Base-by-base conservation (phyloP, 2,329 filamentous ascomycete species). In the Scytalidium sp. region DNA sequence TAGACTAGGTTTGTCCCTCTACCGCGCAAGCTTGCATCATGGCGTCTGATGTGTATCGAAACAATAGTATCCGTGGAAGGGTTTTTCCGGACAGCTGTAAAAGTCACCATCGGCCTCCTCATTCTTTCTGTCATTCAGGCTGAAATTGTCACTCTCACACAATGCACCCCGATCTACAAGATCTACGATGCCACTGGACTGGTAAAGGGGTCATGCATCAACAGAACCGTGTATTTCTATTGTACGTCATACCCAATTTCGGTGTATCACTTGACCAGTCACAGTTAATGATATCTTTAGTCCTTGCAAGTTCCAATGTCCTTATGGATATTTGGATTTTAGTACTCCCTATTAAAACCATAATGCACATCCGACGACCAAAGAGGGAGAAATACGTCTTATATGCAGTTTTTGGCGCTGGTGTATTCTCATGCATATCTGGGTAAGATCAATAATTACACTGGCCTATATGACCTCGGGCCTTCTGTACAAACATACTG, bases 211-310 rank as follows among this genome's bases (percentile, higher is more conserved):
- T 55, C 54, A 3, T 68, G 67, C 41, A 62, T 68, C 49, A 64
- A 69, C 45, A 61, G 58, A 3, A 65, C 62, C 4, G 62, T 59
- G 3, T 60, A 64, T 9, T 68, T 66, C 46, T 67, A 67, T 54
- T 55, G 64, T 67, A 59, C 13, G 56, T 50, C 13, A 6, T 4
- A 8, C 13, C 22, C 36, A 9, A 10, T n/a, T 36, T 9, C 15
- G 32, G 17, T 27, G 29, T 15, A 0, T 39, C 21, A 15, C 4
- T 13, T 22, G 1, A 40, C 17, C 10, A 15, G 8, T 39, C 21
- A 8, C 43, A 42, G 13, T 43, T 47, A 23, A 46, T 39, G 40
- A 5, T 6, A 3, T 6, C 20, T 17, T 13, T 45, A 56, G 54
- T 53, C n/a, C 22, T 52, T 17, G 52, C 54, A 21, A 50, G 21